A percentile compares a stretch with the other conserved stretches of the same genome.
phyloP scores from a whole-genome alignment of 2,329 filamentous ascomycete genomes.

The Anisogramma anomala region DNA sequence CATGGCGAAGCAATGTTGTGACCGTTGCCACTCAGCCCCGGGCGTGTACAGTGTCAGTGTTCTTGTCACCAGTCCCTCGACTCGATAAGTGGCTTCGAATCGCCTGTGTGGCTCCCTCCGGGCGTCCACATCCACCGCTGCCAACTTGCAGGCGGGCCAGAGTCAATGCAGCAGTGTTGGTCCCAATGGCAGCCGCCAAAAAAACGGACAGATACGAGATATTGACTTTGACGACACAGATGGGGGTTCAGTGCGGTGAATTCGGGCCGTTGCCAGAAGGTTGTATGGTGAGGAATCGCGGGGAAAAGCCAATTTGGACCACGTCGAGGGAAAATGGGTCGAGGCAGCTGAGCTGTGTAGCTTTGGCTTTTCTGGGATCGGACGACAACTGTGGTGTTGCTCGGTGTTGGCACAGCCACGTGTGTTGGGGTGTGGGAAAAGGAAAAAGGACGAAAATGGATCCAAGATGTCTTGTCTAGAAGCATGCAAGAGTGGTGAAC shows the following conservation, averaged over 20 bases:
- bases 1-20: constrained; percentile 23
- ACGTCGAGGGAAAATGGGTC: no score
- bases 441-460: background rate
- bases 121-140: background rate
- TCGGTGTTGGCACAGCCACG: no score
- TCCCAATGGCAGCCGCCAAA: background rate
- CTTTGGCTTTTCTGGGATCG: no score
- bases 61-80: no score
- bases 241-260: no score
- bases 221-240: background rate
- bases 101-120: background rate
- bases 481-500: no score
- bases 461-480: background rate
- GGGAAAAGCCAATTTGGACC: constrained; percentile 8
- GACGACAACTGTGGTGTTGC: no score
- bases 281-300: constrained; percentile 10
- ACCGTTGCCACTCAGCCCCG: background rate
- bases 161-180: background rate
- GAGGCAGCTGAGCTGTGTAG: no score
- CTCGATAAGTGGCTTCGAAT: no score
- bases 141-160: background rate
- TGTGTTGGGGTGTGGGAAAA: no score
- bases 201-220: background rate
- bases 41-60: no score
- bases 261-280: constrained; percentile 13